phyloP scores from a whole-genome alignment of 2,329 filamentous ascomycete genomes.

The Fusarium anguioides region DNA sequence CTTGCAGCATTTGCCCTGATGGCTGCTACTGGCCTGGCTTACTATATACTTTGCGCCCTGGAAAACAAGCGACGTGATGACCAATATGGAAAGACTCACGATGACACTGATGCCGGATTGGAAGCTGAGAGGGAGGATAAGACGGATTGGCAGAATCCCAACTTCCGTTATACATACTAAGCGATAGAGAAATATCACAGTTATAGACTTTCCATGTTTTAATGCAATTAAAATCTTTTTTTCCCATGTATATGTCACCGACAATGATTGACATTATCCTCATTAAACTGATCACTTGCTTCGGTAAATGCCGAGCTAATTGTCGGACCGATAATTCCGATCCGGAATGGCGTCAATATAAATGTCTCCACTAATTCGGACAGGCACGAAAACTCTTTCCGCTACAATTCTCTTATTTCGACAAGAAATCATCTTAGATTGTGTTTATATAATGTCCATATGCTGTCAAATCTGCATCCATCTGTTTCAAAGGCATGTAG shows the following conservation, averaged over 20 bases:
- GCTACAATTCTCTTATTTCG: no score
- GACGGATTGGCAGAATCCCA: slow-evolving; percentile 35
- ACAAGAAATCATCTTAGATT: rapidly evolving
- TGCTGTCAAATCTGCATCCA: not conserved
- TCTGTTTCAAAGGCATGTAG: not conserved
- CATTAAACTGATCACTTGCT: no score
- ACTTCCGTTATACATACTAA: slow-evolving; percentile 34
- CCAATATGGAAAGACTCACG: slow-evolving; percentile 16
- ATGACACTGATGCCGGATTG: slow-evolving; percentile 3
- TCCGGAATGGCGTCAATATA: not conserved
- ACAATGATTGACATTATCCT: no score
- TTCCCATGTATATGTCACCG: no score
- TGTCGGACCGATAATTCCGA: slow-evolving; percentile 6
- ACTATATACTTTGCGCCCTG: slow-evolving; percentile 35
- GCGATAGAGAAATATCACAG: no score
- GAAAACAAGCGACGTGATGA: slow-evolving; percentile 42
- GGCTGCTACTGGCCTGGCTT: slow-evolving; percentile 31
- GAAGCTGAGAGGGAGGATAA: slow-evolving; percentile 15
- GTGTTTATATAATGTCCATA: not conserved
- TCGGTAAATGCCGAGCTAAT: no score
- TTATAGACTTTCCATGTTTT: no score
- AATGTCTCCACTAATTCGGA: not conserved
- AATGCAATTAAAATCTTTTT: no score
- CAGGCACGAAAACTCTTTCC: not conserved
- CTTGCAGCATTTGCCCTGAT: slow-evolving; percentile 46